Percentiles rank a stretch among this genome's conserved stretches.
phyloP scores from a whole-genome alignment of 495 filamentous ascomycete genomes.

The Hypoxylon fragiforme region DNA sequence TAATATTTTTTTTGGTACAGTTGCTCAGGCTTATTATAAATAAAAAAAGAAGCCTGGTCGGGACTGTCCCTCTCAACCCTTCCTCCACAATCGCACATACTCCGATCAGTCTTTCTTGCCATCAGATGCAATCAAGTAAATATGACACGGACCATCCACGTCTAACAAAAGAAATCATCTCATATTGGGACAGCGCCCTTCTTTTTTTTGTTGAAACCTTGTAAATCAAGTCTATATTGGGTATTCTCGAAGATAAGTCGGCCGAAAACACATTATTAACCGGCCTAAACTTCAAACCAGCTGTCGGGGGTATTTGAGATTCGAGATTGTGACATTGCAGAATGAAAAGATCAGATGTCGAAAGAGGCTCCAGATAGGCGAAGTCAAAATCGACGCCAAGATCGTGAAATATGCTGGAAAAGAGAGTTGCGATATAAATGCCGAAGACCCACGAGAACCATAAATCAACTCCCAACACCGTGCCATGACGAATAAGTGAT shows the following conservation, averaged over 20 bases:
- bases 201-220: slow-evolving; percentile 30
- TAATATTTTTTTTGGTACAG: slow-evolving; percentile 31
- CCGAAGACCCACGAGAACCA: slow-evolving; percentile 31
- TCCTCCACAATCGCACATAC: slow-evolving; percentile 1
- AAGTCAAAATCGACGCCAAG: slow-evolving; percentile 37
- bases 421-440: slow-evolving; percentile 30
- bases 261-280: slow-evolving; percentile 36
- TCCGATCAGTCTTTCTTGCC: slow-evolving; percentile 19
- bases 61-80: slow-evolving; percentile 9
- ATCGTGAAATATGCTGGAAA: slow-evolving; percentile 34
- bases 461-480: slow-evolving; percentile 33
- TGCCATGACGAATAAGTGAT: slow-evolving; percentile 37
- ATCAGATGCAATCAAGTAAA: slow-evolving; percentile 17
- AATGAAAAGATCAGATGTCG: slow-evolving; percentile 33
- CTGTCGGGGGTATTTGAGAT: slow-evolving; percentile 39
- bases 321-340: slow-evolving; percentile 36
- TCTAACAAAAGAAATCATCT: slow-evolving; percentile 41
- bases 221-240: slow-evolving; percentile 45
- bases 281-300: slow-evolving; percentile 31
- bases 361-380: slow-evolving; percentile 34
- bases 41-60: slow-evolving; percentile 4
- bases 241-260: slow-evolving; percentile 44
- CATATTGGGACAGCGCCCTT: slow-evolving; percentile 30
- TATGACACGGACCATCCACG: slow-evolving; percentile 18
- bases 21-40: slow-evolving; percentile 13